phyloP scores from a whole-genome alignment of 2,329 filamentous ascomycete genomes.

The Colletotrichum eleusines region DNA sequence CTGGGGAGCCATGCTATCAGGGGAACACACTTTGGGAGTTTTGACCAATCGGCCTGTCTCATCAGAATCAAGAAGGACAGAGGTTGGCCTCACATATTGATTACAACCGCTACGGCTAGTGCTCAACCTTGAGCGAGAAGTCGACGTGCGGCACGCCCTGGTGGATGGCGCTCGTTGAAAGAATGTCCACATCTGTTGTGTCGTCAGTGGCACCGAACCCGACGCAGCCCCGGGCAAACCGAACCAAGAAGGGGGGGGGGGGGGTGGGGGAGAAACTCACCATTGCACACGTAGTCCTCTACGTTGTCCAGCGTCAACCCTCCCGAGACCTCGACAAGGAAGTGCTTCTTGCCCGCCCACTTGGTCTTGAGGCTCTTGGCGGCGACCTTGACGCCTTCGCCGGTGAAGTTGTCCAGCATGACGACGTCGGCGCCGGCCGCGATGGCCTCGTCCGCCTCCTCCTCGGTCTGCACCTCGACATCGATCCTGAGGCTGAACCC shows the following conservation, averaged over 20 bases:
- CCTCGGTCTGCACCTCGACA: conserved; percentile 91
- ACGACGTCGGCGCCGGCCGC: conserved; percentile 92
- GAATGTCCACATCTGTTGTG: conserved; percentile 84
- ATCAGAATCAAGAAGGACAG: neutral
- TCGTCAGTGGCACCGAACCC: conserved; percentile 9
- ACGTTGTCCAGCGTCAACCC: conserved; percentile 90
- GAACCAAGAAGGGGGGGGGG: too few species aligned
- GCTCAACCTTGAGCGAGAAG: conserved; percentile 91
- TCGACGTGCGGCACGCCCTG: conserved; percentile 95
- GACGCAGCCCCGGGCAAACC: neutral
- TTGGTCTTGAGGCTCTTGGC: conserved; percentile 81
- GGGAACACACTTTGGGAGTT: neutral
- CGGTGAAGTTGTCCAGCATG: conserved; percentile 96
- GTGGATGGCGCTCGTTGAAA: conserved; percentile 96
- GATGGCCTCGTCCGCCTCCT: conserved; percentile 92
- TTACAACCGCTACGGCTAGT: conserved; percentile 45
- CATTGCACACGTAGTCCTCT: conserved; percentile 79
- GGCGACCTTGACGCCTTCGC: conserved; percentile 80
- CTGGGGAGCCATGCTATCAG: neutral
- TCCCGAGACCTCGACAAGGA: conserved; percentile 92
- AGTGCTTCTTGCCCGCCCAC: conserved; percentile 80
- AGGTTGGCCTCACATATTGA: neutral
- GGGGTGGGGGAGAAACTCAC: conserved; percentile 58
- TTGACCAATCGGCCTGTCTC: neutral
- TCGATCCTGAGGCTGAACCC: conserved; percentile 96